Conservation (phyloP, 305 asterid species). For the Fraxinus paxiana region DNA sequence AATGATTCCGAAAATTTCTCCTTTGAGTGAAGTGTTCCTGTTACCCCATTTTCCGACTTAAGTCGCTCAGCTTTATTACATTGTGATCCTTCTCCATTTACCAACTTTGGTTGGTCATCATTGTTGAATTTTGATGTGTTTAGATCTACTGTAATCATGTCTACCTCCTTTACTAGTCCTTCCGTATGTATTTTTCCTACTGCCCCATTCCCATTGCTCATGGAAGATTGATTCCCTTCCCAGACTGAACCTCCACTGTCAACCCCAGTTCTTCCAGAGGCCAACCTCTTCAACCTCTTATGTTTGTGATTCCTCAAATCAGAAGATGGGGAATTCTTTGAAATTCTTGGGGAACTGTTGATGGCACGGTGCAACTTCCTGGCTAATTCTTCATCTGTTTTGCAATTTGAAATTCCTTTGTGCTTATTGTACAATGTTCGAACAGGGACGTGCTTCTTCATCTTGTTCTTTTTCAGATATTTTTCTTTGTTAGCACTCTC, state of each 20-base stretch:
- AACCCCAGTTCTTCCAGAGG: conserved; percentile 29
- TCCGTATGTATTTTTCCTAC: conserved; percentile 32
- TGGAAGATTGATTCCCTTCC: conserved; percentile 34
- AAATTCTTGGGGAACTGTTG: conserved; percentile 85
- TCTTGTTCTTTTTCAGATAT: conserved; percentile 57
- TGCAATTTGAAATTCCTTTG: conserved; percentile 42
- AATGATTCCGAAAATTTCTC: conserved; percentile 35
- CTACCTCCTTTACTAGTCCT: conserved; percentile 40
- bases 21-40: conserved; percentile 24
- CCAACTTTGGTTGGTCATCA: conserved; percentile 38
- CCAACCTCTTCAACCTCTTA: conserved; percentile 56
- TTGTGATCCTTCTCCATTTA: conserved; percentile 35
- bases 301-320: conserved; percentile 49
- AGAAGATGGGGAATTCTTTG: conserved; percentile 48
- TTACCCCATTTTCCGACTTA: conserved; percentile 43
- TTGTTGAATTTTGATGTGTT: conserved; percentile 43
- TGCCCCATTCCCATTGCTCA: conserved; percentile 35
- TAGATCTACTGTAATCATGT: conserved; percentile 49
- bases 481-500: conserved; percentile 41
- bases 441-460: conserved; percentile 78
- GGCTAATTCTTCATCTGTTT: conserved; percentile 84
- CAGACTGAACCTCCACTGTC: conserved; percentile 30
- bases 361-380: conserved; percentile 74
- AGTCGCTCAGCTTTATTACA: conserved; percentile 32
- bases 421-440: conserved; percentile 65